Evolutionary conservation across 2,329 filamentous ascomycete genomes (phyloP), one percentile per base, ranked within the genome.

Genomic region (Podosphaera fusca): DNA sequence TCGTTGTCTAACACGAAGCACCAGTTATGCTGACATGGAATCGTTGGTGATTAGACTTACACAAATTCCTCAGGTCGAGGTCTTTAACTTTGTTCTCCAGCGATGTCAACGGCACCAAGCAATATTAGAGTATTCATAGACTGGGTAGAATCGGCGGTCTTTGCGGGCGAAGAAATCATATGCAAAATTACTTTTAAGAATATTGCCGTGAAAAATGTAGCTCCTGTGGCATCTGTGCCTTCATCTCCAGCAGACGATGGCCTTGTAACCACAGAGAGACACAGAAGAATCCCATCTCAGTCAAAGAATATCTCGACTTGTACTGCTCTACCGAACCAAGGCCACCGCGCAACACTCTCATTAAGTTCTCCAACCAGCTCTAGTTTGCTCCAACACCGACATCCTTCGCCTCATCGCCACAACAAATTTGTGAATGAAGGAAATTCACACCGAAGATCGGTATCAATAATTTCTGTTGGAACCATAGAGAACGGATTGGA

Each of bases 171-270:
- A 74, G 85, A 95, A 67, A 79, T 96, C 67, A 86, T 89, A 72
- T 96, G 92, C 71, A 88, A 83, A 63, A 94, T 98, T 69, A 95
- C 87, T 55, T 98, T 98, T 73, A 90, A 85, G 71, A 98, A 98
- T 69, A 77, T 89, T 61, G 65, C 66, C 33, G 59, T 61, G 33
- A 55, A 57, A 33, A 60, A 63, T 40, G 40, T 56, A 10, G 59
- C 63, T 12, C 59, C 63, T 42, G 62, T 59, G 55, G 54, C 63
- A 52, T 63, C 61, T 9, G 53, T 64, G 55, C 64, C 64, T 59
- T 36, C 51, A 1, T 57, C 64, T 47, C 56, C 61, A 36, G 57
- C 58, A 5, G 58, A 60, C 45, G 65, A 66, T 61, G 63, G 63
- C 14, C 59, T 59, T 34, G 55, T 59, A 30, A 55, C 63, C n/a